These are phyloP conservation scores for Cladosporium sp. DNA, from an alignment of 2,329 filamentous ascomycete genomes.

Conservation along the genomic window DNA sequence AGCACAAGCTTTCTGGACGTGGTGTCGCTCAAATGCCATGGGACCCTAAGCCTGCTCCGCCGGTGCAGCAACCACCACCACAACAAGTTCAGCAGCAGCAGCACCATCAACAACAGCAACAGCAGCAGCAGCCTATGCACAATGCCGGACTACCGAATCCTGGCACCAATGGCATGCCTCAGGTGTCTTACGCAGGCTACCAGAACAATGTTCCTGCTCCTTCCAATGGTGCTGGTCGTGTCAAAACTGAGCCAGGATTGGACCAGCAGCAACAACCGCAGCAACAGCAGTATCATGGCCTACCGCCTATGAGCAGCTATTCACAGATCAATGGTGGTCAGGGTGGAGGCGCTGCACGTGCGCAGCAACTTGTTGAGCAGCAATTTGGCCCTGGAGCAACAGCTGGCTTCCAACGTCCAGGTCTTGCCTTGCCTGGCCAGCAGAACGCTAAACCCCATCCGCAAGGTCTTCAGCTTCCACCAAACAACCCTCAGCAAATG, in stretches of 20 bases:
- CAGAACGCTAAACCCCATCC: slow-evolving; percentile 19
- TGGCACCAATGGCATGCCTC: slow-evolving; percentile 6
- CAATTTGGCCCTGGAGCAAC: slow-evolving; percentile 58
- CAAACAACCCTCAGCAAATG: slow-evolving; percentile 25
- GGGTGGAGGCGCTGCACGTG: slow-evolving; percentile 39
- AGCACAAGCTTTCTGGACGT: slow-evolving; percentile 80
- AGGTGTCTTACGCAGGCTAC: slow-evolving; percentile 5
- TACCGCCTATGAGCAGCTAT: slow-evolving; percentile 22
- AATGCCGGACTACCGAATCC: slow-evolving; percentile 16
- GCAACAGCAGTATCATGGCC: slow-evolving; percentile 28
- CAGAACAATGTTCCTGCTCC: slow-evolving; percentile 5
- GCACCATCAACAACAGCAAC: slow-evolving; percentile 16
- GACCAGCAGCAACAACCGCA: slow-evolving; percentile 22
- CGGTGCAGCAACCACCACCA: slow-evolving; percentile 10
- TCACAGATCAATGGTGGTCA: slow-evolving; percentile 27
- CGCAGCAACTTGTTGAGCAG: slow-evolving; percentile 53
- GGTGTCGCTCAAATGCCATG: slow-evolving; percentile 88
- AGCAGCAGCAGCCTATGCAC: slow-evolving; percentile 25
- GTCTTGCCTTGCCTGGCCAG: slow-evolving; percentile 31
- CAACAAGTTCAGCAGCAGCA: slow-evolving; percentile 5
- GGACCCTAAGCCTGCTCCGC: slow-evolving; percentile 77
- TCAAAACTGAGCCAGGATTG: slow-evolving; percentile 51
- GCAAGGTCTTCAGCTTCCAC: slow-evolving; percentile 34
- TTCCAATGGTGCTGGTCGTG: slow-evolving; percentile 28
- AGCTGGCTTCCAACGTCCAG: slow-evolving; percentile 50